Base-by-base conservation (phyloP, 176 grass and related monocot species). In the Pontederia paniculata region DNA sequence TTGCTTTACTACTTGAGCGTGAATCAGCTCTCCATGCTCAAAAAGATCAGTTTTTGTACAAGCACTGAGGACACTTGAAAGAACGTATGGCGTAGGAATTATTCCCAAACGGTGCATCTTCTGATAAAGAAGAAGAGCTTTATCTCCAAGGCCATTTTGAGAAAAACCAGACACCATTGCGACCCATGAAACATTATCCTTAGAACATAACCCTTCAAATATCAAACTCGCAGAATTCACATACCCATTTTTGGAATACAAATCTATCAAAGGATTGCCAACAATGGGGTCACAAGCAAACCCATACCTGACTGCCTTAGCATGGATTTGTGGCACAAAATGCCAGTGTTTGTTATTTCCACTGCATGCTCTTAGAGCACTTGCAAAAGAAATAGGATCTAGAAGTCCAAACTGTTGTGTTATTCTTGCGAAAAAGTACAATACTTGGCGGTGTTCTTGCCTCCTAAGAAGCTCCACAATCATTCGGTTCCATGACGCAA, bases 181-280 rank as follows among this genome's bases (percentile, higher is more conserved):
- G 42, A 89, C 85, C 80, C 80, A 84, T 2, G 80, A 84, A 28
- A 88, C 70, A 45, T 77, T 77, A 20, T 88, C 85, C 70, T 78
- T 88, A 20, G 47, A 15, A 54, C 59, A 83, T 9, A 88, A 49
- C n/a, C 54, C 60, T 45, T 77, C 28, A 45, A 88, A 88, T 25
- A 88, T 73, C 52, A n/a, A 21, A 46, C 70, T 80, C 15, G 70
- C 85, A 11, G 8, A 60, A 45, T 12, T 41, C 23, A 77, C 22
- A 25, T 55, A 59, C 17, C 77, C 77, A 22, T 72, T 80, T 60
- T 84, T 88, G 5, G 80, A 67, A 2, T 89, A 75, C 15, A 84
- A 12, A 48, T 81, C 77, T 13, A 89, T 89, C 44, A 80, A 68
- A 5, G 73, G 21, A 13, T 70, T 70, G 25, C 67, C 41, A 37